These are phyloP conservation scores for Talaromyces trachyspermus DNA, from an alignment of 495 filamentous ascomycete genomes.

Conservation along the genomic window DNA sequence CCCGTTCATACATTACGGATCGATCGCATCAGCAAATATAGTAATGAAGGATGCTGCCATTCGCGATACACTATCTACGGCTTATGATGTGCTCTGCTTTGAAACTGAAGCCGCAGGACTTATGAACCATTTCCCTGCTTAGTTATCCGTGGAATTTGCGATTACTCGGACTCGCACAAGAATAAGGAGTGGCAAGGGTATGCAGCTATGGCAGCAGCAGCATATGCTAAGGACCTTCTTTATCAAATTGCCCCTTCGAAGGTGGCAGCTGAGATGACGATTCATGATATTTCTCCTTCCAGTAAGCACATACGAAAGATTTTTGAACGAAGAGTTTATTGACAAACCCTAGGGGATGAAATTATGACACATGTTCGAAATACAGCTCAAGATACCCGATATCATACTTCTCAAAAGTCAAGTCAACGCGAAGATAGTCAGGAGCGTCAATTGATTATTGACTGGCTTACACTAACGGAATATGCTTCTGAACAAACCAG, in stretches of 20 bases:
- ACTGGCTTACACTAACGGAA: conserved; percentile 14
- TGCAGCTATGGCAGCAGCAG: conserved; percentile 24
- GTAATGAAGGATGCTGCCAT: conserved; percentile 13
- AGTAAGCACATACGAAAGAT: no score
- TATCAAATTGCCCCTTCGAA: conserved; percentile 1
- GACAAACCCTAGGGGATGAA: no score
- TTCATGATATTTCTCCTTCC: conserved; percentile 1
- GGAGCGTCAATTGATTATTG: conserved; percentile 6
- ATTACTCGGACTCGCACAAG: conserved; percentile 27
- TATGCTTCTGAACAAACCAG: conserved; percentile 15
- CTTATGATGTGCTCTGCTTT: conserved; percentile 22
- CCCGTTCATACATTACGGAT: conserved; percentile 12
- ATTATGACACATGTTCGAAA: no score
- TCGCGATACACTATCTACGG: conserved; percentile 16
- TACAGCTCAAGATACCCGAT: no score
- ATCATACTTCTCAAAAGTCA: no score
- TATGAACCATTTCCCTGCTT: conserved; percentile 24
- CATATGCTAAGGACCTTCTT: conserved; percentile 12
- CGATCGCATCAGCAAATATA: conserved; percentile 14
- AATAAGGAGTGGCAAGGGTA: conserved; percentile 23
- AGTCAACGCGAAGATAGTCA: not conserved
- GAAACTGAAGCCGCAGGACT: conserved; percentile 27
- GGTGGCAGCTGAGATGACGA: conserved; percentile 6
- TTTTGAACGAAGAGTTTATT: no score
- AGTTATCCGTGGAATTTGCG: conserved; percentile 24